A percentile compares a stretch with the other conserved stretches of the same genome.
These are phyloP conservation scores for Amaranthus palmeri DNA, from an alignment of 148 eudicot genomes.

Conservation along the genomic window DNA sequence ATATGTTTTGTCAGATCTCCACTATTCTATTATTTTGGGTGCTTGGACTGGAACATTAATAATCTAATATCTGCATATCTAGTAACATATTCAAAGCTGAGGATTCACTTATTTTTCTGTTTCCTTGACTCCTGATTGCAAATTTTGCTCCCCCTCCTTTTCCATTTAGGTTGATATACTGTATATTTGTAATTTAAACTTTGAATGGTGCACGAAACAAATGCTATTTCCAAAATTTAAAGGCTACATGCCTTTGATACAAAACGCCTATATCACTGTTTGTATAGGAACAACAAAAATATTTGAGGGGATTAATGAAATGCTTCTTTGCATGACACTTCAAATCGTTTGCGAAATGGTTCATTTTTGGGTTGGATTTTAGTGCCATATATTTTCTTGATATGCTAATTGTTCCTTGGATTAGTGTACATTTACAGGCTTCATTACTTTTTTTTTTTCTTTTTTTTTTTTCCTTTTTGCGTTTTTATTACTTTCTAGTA, in stretches of 20 bases:
- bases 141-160: neutral
- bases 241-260: neutral
- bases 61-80: neutral
- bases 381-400: neutral
- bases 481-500: neutral
- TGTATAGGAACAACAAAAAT: neutral
- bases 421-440: neutral
- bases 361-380: neutral
- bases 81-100: neutral
- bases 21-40: constrained; percentile 3
- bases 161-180: neutral
- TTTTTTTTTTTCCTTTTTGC: neutral
- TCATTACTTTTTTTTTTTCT: neutral
- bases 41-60: neutral
- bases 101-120: constrained; percentile 1
- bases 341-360: neutral
- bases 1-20: neutral
- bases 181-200: neutral
- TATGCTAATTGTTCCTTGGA: neutral
- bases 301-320: neutral
- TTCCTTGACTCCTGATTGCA: neutral
- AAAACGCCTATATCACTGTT: neutral
- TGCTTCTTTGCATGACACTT: neutral
- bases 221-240: neutral
- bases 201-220: too few relatives aligned